A percentile compares a stretch with the other conserved stretches of the same genome.
phyloP scores from a whole-genome alignment of 2,329 filamentous ascomycete species.

The Zymoseptoria tritici region DNA sequence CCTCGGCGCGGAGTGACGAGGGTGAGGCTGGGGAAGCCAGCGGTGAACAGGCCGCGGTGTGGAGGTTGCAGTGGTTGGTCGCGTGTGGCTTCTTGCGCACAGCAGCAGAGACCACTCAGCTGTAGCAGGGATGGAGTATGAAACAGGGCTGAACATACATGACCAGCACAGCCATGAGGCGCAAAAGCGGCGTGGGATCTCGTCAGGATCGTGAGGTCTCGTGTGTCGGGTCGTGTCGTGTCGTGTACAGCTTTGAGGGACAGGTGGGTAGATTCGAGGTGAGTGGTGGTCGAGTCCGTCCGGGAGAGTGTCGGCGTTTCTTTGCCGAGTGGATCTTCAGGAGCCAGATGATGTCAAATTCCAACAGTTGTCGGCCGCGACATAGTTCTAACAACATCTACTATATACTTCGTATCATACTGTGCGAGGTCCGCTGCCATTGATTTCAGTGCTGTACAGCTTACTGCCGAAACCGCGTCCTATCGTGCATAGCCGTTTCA shows the following conservation, averaged over 20 bases:
- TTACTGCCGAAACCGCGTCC: too few species aligned
- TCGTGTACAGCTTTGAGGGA: neutral
- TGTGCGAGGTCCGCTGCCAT: too few species aligned
- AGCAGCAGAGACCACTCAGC: neutral
- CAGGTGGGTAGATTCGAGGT: neutral
- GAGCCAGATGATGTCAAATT: neutral
- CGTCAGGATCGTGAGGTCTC: neutral
- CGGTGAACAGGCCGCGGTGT: neutral
- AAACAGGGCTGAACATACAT: neutral
- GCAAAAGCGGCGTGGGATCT: neutral
- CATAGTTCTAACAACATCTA: too few species aligned
- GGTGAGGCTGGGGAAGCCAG: neutral
- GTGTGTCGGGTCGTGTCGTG: neutral
- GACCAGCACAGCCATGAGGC: neutral
- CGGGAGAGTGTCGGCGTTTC: neutral
- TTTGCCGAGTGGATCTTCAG: neutral
- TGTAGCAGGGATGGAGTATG: neutral
- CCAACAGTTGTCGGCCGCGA: neutral
- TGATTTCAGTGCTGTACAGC: too few species aligned
- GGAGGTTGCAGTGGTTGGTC: neutral
- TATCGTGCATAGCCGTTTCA: too few species aligned
- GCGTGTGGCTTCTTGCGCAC: neutral
- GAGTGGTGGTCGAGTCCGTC: neutral
- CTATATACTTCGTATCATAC: too few species aligned
- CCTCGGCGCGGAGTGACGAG: neutral